Percentiles rank a stretch among this genome's conserved stretches.
phyloP scores from a whole-genome alignment of 2,329 filamentous ascomycete species.

The Albifimbria verrucaria region DNA sequence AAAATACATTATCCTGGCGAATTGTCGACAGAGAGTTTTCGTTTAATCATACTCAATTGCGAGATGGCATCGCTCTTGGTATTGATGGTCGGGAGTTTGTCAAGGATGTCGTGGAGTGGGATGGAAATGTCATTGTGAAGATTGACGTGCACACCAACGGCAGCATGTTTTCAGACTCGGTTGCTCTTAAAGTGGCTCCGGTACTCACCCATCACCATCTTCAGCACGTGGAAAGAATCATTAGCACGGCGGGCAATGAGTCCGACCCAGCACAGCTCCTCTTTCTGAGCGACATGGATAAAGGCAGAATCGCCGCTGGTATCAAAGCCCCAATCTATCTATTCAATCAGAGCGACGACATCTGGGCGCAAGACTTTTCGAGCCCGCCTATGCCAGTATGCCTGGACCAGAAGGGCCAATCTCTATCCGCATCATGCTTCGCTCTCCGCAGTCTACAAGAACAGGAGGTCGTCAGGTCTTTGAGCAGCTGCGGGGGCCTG shows the following conservation, averaged over 20 bases:
- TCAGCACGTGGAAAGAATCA: constrained; percentile 22
- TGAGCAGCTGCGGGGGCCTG: constrained; percentile 22
- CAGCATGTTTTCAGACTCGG: constrained; percentile 15
- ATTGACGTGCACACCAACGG: constrained; percentile 22
- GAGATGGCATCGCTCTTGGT: constrained; percentile 27
- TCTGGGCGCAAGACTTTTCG: constrained; percentile 38
- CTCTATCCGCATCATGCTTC: constrained; percentile 28
- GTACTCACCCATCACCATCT: constrained; percentile 34
- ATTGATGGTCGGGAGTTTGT: constrained; percentile 31
- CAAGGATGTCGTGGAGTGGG: constrained; percentile 17
- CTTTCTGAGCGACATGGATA: constrained; percentile 18
- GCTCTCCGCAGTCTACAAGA: constrained; percentile 23
- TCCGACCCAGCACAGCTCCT: constrained; percentile 5
- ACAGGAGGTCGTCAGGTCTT: constrained; percentile 28
- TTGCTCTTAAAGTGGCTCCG: constrained; percentile 32
- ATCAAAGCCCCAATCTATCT: constrained; percentile 15
- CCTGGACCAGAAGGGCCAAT: constrained; percentile 31
- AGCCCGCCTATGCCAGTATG: constrained; percentile 35
- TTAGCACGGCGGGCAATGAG: constrained; percentile 15
- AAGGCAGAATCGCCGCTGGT: constrained; percentile 8
- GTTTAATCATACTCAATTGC: constrained; percentile 24
- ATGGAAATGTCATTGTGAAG: constrained; percentile 21
- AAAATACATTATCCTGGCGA: constrained; percentile 16
- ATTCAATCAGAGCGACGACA: constrained; percentile 22
- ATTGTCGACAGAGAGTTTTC: constrained; percentile 19